Evolutionary conservation across 192 early-diverging fungal species (phyloP).

Genomic region (Kickxella alabastrina): DNA sequence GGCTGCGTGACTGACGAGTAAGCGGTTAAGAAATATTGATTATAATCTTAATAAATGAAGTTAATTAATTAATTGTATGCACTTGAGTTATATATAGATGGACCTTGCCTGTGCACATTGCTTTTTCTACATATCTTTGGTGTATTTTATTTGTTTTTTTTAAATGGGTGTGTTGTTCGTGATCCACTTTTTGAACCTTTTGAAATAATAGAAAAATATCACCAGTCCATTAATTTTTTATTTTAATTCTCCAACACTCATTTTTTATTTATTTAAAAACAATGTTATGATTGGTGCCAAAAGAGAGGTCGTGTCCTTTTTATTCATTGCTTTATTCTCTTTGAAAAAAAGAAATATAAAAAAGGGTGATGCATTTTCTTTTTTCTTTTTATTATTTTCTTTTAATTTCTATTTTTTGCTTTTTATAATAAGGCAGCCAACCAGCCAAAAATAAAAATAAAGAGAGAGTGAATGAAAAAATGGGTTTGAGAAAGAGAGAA

Average conservation of each 20-base stretch:
- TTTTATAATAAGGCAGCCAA: too few relatives aligned
- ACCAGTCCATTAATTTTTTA: too few relatives aligned
- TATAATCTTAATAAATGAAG: not conserved
- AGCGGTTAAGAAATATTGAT: too few relatives aligned
- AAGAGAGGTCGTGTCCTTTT: too few relatives aligned
- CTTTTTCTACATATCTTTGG: too few relatives aligned
- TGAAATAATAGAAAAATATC: not conserved
- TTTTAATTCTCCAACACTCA: too few relatives aligned
- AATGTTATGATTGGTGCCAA: not conserved
- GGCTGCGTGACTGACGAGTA: conserved; percentile 89
- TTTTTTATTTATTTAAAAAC: not conserved
- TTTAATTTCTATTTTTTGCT: not conserved
- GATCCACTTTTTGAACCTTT: not conserved
- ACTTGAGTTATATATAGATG: too few relatives aligned
- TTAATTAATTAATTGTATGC: not conserved
- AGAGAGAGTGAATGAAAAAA: too few relatives aligned
- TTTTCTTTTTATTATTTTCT: not conserved
- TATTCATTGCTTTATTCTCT: not conserved
- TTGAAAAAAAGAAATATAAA: not conserved
- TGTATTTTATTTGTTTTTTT: not conserved
- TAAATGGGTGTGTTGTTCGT: not conserved
- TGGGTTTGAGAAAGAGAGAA: too few relatives aligned
- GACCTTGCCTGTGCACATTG: too few relatives aligned
- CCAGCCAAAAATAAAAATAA: too few relatives aligned
- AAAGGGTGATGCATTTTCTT: not conserved